Percentiles rank a stretch among this genome's conserved stretches.
These are phyloP conservation scores for Pichia cabralensis DNA, from an alignment of 805 yeast genomes.

Conservation along the genomic window DNA sequence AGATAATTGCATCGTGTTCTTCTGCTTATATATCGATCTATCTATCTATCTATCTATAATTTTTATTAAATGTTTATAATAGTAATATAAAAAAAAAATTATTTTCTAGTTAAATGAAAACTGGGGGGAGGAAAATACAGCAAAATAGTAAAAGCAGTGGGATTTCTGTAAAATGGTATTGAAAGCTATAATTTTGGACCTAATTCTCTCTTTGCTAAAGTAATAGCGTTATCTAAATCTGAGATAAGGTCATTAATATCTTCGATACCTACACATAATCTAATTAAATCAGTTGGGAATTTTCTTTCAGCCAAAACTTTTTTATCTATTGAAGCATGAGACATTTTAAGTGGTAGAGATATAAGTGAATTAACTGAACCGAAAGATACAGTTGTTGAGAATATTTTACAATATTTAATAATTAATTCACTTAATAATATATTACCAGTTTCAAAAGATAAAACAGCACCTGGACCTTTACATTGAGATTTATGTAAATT, in stretches of 20 bases:
- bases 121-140: background rate
- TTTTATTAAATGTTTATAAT: too few relatives aligned
- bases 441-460: constrained; percentile 81
- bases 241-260: constrained; percentile 66
- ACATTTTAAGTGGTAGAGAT: constrained; percentile 92
- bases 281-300: constrained; percentile 84
- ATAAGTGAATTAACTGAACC: constrained; percentile 91
- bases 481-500: constrained; percentile 69
- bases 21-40: too few relatives aligned
- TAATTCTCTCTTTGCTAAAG: constrained; percentile 42
- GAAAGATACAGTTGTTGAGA: constrained; percentile 85
- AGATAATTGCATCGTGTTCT: too few relatives aligned
- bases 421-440: constrained; percentile 55
- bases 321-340: constrained; percentile 93
- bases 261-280: constrained; percentile 90
- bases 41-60: too few relatives aligned
- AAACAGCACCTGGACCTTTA: constrained; percentile 81
- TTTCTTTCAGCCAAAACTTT: constrained; percentile 79
- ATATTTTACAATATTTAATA: constrained; percentile 66
- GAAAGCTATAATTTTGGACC: constrained; percentile 7
- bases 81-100: too few relatives aligned
- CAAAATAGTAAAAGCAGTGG: background rate
- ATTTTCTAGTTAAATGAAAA: too few relatives aligned
- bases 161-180: background rate
- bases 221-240: constrained; percentile 68